A percentile compares a stretch with the other conserved stretches of the same genome.
These are phyloP conservation scores for Peribolospora baueri DNA, from an alignment of 768 basidiomycete species.

Conservation along the genomic window DNA sequence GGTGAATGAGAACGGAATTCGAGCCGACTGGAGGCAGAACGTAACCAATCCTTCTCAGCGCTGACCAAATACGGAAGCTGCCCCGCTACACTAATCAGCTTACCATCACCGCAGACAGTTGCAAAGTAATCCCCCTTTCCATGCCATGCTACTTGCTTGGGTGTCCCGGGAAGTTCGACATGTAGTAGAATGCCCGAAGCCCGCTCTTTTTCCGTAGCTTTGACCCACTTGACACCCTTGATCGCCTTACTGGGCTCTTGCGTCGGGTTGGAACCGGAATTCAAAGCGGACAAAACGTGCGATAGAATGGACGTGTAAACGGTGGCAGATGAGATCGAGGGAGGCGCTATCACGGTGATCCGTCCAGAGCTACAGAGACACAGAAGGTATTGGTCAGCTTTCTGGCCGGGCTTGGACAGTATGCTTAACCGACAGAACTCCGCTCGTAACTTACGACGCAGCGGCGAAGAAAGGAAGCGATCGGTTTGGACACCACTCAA, in stretches of 20 bases:
- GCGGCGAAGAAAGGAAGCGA: constrained; percentile 59
- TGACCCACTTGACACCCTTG: constrained; percentile 21
- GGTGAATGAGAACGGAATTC: constrained; percentile 84
- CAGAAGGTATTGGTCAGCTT: no score
- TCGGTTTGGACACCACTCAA: constrained; percentile 80
- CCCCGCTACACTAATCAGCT: constrained; percentile 20
- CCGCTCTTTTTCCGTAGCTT: constrained; percentile 19
- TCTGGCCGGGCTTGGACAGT: no score
- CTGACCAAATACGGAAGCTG: background rate
- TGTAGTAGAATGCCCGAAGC: constrained; percentile 22
- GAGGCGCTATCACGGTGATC: no score
- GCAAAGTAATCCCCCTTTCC: constrained; percentile 83
- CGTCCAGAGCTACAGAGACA: no score
- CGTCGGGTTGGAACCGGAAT: no score
- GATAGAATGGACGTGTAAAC: background rate
- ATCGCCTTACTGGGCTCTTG: background rate
- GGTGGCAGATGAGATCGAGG: no score
- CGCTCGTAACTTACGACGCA: constrained; percentile 37
- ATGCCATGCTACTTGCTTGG: constrained; percentile 76
- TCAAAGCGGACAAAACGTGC: background rate
- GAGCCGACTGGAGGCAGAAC: constrained; percentile 28
- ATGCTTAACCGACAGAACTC: background rate
- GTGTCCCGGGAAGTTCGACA: constrained; percentile 24
- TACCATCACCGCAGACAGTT: constrained; percentile 47
- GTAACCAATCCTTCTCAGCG: background rate